A percentile compares a stretch with the other conserved stretches of the same genome.
Evolutionary conservation across 192 early-diverging fungal genomes (phyloP).

Genomic region (Chytriomyces confervae): DNA sequence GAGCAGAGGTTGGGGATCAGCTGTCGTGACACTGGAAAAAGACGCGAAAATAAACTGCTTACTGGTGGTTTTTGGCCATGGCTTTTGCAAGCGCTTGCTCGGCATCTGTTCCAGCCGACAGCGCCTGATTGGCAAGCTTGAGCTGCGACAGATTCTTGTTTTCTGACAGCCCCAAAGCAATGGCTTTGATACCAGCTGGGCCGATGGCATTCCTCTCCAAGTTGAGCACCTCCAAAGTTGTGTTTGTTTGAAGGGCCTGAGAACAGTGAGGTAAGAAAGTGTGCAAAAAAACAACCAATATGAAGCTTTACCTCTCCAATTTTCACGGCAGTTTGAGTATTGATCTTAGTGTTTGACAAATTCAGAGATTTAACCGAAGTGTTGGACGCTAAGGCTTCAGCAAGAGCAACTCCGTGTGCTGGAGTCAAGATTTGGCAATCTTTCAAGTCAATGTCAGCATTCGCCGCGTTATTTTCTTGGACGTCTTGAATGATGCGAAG

Average conservation of each 20-base stretch:
- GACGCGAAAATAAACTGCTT: no score
- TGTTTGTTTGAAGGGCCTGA: constrained; percentile 36
- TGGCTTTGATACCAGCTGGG: constrained; percentile 34
- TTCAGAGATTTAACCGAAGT: constrained; percentile 24
- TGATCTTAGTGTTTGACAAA: constrained; percentile 33
- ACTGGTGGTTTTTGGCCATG: constrained; percentile 18
- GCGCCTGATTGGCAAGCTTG: constrained; percentile 26
- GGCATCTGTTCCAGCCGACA: constrained; percentile 25
- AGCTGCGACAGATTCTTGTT: constrained; percentile 34
- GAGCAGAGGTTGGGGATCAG: no score
- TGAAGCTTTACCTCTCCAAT: constrained; percentile 9
- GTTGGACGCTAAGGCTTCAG: constrained; percentile 31
- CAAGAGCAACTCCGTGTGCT: constrained; percentile 25
- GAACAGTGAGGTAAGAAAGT: neutral
- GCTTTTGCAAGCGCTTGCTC: constrained; percentile 16
- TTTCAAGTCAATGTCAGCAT: constrained; percentile 23
- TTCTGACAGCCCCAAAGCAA: constrained; percentile 24
- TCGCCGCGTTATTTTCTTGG: neutral
- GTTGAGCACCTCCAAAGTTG: constrained; percentile 24
- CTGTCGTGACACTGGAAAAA: no score
- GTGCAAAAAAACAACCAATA: neutral
- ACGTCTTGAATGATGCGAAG: neutral
- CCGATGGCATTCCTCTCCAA: constrained; percentile 36
- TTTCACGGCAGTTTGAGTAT: constrained; percentile 36
- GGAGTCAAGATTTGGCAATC: constrained; percentile 34